Evolutionary conservation across 2,329 filamentous ascomycete species (phyloP), one percentile per base, ranked within the genome.

Genomic region (Pseudovirgaria hyperparasitica): DNA sequence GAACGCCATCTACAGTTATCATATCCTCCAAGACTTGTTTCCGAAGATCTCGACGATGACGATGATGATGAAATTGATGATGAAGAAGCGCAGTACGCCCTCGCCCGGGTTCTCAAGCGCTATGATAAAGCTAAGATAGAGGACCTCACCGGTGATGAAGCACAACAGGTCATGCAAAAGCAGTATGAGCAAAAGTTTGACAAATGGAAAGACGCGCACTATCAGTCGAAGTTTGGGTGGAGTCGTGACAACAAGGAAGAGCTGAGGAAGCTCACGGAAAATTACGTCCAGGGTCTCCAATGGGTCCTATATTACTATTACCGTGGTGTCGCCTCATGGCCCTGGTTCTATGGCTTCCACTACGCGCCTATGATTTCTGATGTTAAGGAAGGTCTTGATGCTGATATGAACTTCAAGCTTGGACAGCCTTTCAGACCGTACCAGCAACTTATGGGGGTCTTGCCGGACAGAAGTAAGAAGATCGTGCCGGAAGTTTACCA

Each of bases 251-350:
- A 82, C 42, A 77, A 87, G 38, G 73, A 73, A 21, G 84, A 92
- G 52, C 66, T 96, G 47, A 76, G 65, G 28, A 76, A 79, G 37
- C 64, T 98, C 34, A 79, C 82, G 15, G 85, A 96, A 55, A 98
- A 96, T 56, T 98, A 98, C 45, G 85, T 98, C 5, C 82, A 98
- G 57, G 90, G 90, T 34, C 61, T 98, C 34, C 90, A 98, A 52
- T 98, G 90, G 92, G 90, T 98, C 22, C 63, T 98, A 26, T 94
- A 79, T 55, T 98, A 98, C 62, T 98, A 98, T 57, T 98, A 98
- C 58, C 77, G 78, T 28, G 90, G 90, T 35, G 90, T 98, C 33
- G 90, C 84, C 10, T 96, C 87, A 9, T 98, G 90, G 90, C 85
- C 90, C 9, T 98, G 90, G 90, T 98, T 82, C 58, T 98, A 94